These are phyloP conservation scores for Fusarium albosuccineum DNA, from an alignment of 2,329 filamentous ascomycete genomes.

Conservation along the genomic window DNA sequence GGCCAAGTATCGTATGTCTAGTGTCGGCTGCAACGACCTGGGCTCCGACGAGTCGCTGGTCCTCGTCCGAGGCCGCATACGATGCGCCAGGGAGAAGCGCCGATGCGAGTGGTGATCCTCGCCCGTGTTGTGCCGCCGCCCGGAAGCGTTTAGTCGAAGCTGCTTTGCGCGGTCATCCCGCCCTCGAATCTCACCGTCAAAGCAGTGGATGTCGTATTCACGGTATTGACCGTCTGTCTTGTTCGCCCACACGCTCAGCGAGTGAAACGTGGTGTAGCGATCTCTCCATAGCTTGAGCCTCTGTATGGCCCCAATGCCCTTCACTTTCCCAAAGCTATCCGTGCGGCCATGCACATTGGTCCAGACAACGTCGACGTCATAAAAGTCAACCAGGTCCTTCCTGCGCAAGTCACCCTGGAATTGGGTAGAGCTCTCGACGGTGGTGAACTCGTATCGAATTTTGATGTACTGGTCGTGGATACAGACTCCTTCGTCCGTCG, in stretches of 20 bases:
- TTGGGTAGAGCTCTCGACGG: constrained; percentile 60
- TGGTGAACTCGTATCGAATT: constrained; percentile 65
- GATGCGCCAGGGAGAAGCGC: constrained; percentile 59
- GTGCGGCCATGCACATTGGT: constrained; percentile 63
- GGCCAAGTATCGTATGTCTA: constrained; percentile 63
- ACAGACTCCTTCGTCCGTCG: constrained; percentile 59
- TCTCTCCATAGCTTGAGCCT: constrained; percentile 66
- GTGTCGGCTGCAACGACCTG: constrained; percentile 39
- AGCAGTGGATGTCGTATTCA: constrained; percentile 62
- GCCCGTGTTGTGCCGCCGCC: constrained; percentile 57
- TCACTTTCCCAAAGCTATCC: constrained; percentile 63
- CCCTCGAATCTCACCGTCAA: constrained; percentile 61
- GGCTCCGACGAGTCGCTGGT: constrained; percentile 47
- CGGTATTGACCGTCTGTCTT: constrained; percentile 60
- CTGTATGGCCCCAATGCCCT: constrained; percentile 65
- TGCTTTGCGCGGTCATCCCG: constrained; percentile 61
- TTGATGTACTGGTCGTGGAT: constrained; percentile 63
- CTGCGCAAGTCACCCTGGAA: constrained; percentile 64
- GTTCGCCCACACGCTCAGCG: constrained; percentile 62
- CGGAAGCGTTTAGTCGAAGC: constrained; percentile 57
- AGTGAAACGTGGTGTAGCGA: constrained; percentile 61
- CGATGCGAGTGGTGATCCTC: constrained; percentile 53
- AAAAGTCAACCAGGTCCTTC: constrained; percentile 64
- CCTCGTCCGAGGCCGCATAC: constrained; percentile 56
- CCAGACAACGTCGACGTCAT: constrained; percentile 66